These are phyloP conservation scores for Diophrys appendiculata DNA, from an alignment of 73 alveolate genomes.

Conservation along the genomic window DNA sequence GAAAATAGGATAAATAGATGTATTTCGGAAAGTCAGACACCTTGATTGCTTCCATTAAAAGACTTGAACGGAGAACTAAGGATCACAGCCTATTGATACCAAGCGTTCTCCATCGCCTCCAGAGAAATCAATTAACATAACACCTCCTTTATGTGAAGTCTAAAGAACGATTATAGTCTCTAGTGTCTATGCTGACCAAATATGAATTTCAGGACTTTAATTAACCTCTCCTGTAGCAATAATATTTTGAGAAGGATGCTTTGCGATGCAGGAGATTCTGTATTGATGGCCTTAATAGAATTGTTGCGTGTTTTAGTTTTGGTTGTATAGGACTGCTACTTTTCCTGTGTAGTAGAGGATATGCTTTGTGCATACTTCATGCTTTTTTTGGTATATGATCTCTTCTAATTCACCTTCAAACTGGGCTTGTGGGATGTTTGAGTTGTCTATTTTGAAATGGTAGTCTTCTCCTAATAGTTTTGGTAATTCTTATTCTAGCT, in stretches of 20 bases:
- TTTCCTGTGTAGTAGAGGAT: slow-evolving; percentile 80
- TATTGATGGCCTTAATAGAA: slow-evolving; percentile 92
- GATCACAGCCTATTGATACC: slow-evolving; percentile 78
- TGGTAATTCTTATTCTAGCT: background rate
- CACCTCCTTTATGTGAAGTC: slow-evolving; percentile 83
- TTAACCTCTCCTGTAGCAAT: slow-evolving; percentile 96
- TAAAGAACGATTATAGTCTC: slow-evolving; percentile 80
- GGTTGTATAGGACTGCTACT: slow-evolving; percentile 86
- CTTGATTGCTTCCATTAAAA: slow-evolving; percentile 80
- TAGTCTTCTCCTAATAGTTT: background rate
- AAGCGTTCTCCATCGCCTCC: slow-evolving; percentile 62
- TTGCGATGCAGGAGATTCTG: slow-evolving; percentile 85
- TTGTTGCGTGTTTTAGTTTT: slow-evolving; percentile 72
- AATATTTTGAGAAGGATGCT: slow-evolving; percentile 76
- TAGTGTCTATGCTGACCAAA: slow-evolving; percentile 88
- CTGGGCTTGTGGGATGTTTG: too few species aligned
- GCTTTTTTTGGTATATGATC: background rate
- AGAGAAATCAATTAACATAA: slow-evolving; percentile 72
- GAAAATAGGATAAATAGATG: slow-evolving; percentile 82
- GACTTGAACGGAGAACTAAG: slow-evolving; percentile 69
- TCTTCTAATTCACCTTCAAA: background rate
- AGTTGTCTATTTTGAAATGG: background rate
- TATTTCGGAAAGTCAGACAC: slow-evolving; percentile 81
- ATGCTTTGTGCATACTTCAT: slow-evolving; percentile 64
- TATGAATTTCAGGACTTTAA: slow-evolving; percentile 67